Conservation (phyloP, 257 asterid species). For the Rubia yunnanensis region DNA sequence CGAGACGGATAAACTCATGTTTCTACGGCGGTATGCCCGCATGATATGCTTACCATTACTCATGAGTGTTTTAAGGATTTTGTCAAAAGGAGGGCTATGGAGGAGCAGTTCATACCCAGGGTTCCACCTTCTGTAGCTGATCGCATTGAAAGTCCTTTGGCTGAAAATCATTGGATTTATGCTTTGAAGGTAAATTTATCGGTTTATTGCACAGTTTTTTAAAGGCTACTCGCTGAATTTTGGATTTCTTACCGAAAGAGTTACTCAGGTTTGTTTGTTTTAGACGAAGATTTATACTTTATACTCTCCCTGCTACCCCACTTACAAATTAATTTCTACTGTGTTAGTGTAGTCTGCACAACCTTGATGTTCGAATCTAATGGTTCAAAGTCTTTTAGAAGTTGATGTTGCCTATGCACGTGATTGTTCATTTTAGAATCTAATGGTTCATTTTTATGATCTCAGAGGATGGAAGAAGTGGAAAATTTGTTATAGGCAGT, state of each 20-base stretch:
- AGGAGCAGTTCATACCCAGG: slow-evolving; percentile 39
- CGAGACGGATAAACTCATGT: slow-evolving; percentile 39
- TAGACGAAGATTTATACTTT: not conserved
- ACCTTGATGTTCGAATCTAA: not conserved
- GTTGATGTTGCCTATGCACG: not conserved
- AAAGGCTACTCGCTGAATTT: not conserved
- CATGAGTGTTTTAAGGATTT: not conserved
- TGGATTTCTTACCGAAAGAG: not conserved
- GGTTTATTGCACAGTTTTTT: not conserved
- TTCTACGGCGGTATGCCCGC: slow-evolving; percentile 42
- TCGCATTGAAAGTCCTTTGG: slow-evolving; percentile 61
- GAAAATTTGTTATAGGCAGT: slow-evolving; percentile 63
- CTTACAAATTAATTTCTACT: not conserved
- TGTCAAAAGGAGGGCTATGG: too few species aligned
- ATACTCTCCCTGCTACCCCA: not conserved
- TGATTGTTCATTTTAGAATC: too few species aligned
- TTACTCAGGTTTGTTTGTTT: not conserved
- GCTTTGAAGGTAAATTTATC: slow-evolving; percentile 57
- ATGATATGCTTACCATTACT: not conserved
- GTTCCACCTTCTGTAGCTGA: slow-evolving; percentile 44
- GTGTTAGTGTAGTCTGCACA: not conserved
- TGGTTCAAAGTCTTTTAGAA: not conserved
- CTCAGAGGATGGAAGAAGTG: slow-evolving; percentile 89
- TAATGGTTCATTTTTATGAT: not conserved
- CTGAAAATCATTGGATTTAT: slow-evolving; percentile 63